These are phyloP conservation scores for Mycena epipterygia DNA, from an alignment of 768 basidiomycete species.

Conservation along the genomic window DNA sequence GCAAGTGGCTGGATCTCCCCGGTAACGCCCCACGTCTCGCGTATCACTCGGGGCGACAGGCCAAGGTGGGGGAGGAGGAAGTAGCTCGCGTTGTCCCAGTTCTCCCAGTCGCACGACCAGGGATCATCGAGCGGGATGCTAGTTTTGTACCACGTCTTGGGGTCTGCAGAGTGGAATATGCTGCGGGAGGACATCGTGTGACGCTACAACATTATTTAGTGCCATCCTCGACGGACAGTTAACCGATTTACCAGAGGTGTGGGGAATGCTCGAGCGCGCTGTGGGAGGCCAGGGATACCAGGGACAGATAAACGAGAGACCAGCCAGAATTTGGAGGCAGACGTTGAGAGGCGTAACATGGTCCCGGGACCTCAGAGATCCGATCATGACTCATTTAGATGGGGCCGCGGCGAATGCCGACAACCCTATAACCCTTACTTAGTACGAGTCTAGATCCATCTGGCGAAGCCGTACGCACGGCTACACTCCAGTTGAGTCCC, in stretches of 20 bases:
- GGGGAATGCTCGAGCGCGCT: not conserved
- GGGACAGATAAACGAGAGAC: not conserved
- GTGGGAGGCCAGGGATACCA: not conserved
- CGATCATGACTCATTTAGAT: too few relatives aligned
- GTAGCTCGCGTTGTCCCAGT: not conserved
- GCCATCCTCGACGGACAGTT: not conserved
- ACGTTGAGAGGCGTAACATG: not conserved
- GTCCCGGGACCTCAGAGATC: not conserved
- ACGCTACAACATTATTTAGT: not conserved
- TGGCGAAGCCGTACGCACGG: not conserved
- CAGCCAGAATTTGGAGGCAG: not conserved
- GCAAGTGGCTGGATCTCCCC: not conserved
- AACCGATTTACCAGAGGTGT: not conserved
- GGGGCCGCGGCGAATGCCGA: too few relatives aligned
- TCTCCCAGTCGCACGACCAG: conserved; percentile 3
- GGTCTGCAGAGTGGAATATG: not conserved
- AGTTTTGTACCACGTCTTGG: not conserved
- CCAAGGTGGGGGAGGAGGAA: not conserved
- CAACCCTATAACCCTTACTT: too few relatives aligned
- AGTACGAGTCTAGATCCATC: not conserved
- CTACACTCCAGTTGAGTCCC: not conserved
- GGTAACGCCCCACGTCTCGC: not conserved
- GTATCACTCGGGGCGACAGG: not conserved
- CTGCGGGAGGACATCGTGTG: not conserved
- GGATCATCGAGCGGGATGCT: not conserved